Conservation (phyloP, 768 basidiomycete species). For the Mycena filopes region DNA sequence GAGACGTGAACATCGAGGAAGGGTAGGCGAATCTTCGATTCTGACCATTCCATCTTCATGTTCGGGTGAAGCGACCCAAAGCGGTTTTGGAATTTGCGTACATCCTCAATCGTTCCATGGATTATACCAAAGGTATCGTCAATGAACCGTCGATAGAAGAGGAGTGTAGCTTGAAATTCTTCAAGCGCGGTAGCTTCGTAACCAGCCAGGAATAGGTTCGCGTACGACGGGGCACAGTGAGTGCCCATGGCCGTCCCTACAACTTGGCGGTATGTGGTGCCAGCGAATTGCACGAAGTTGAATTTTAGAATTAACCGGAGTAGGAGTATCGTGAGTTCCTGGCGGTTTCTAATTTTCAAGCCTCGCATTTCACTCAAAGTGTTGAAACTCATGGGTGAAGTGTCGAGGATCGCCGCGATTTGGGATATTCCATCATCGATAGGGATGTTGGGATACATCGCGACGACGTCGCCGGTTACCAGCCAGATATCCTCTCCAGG, state of each 20-base stretch:
- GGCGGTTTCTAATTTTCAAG: constrained; percentile 19
- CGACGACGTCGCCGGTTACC: constrained; percentile 18
- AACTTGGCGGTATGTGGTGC: constrained; percentile 23
- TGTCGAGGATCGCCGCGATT: constrained; percentile 11
- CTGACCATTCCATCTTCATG: too few relatives aligned
- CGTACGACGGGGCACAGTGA: neutral
- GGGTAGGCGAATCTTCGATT: too few relatives aligned
- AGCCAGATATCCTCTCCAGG: constrained; percentile 17
- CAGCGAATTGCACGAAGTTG: constrained; percentile 28
- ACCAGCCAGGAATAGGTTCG: neutral
- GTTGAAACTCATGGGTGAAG: constrained; percentile 20
- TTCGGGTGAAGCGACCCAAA: too few relatives aligned
- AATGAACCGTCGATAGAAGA: constrained; percentile 30
- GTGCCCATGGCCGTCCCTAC: constrained; percentile 33
- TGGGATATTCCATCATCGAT: constrained; percentile 13
- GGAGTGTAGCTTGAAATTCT: constrained; percentile 14
- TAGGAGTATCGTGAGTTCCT: constrained; percentile 26
- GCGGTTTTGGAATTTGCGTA: too few relatives aligned
- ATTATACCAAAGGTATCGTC: too few relatives aligned
- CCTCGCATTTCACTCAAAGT: too few relatives aligned
- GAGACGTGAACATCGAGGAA: too few relatives aligned
- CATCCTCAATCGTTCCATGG: too few relatives aligned
- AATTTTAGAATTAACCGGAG: constrained; percentile 26
- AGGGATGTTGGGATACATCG: constrained; percentile 24
- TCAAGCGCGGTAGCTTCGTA: constrained; percentile 14